Base-by-base conservation (phyloP, 2,329 filamentous ascomycete genomes). In the Neonectria neomacrospora region DNA sequence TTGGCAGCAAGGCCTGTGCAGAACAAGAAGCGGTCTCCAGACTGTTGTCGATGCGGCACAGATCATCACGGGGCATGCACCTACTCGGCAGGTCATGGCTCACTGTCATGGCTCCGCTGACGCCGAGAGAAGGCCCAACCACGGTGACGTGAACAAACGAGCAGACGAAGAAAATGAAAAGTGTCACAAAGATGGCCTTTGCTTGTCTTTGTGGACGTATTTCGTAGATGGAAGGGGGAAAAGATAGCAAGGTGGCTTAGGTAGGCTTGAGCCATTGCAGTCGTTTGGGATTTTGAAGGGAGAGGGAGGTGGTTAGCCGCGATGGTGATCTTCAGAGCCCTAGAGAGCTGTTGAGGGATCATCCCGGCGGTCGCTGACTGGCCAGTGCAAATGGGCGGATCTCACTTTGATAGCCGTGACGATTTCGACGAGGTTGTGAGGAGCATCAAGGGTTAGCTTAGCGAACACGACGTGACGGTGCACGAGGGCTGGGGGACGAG, bases 71-170 rank as follows among this genome's bases (percentile, higher is more conserved):
- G 41, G 56, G 37, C 44, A 39, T 30, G 32, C 47, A 28, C 28
- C 22, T 23, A 2, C 14, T 3, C 23, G 23, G 23, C 6, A 10
- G 30, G 30, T 11, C 30, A 32, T 32, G 37, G 37, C 37, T 41
- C 37, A 41, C 44, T 28, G 22, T 47, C 34, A 48, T 56, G 45
- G 39, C 61, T 64, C 61, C 53, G 53, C 47, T 61, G 45, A 37
- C 30, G 57, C 22, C 42, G 54, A 57, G 54, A 51, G 4, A 45
- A 26, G 5, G 34, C 9, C 45, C n/a, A 20, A 18, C 30, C 42
- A 20, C 41, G 28, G 30, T 32, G 28, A 16, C 41, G 37, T 39
- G 28, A 9, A 11, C 39, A 34, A 47, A 37, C 32, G 12, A 34
- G 18, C 16, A 18, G 26, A n/a, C n/a, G n/a, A 30, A 16, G 47